Evolutionary conservation across 352 stramenopile species (phyloP), one percentile per base, ranked within the genome.

Genomic region (Phytophthora fragariaefolia): DNA sequence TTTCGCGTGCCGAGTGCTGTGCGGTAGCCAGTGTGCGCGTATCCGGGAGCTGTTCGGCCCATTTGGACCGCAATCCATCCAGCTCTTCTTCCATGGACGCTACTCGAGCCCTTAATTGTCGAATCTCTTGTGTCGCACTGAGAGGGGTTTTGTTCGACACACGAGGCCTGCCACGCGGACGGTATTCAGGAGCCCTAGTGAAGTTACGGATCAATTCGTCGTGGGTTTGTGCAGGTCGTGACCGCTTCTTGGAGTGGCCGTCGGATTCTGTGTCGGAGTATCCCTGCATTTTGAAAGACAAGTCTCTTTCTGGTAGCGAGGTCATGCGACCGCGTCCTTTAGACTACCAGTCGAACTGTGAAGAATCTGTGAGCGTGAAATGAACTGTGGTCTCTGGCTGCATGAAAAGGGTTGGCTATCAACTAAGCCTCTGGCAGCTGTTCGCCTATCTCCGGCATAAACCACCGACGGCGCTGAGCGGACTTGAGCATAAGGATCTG

Each of bases 1-100:
- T 81, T 36, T 79, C 63, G 10, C 2, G 20, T 8, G 70, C 73
- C 1, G 73, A 66, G 2, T 22, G 46, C n/a, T 65, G 66, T 1
- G 70, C 73, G 3, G 49, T 59, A 1, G 50, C 36, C 23, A 71
- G 51, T 13, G 63, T 54, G 2, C 43, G 65, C 18, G 49, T 6
- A 18, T 80, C 73, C 4, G 66, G 65, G 22, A 78, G 23, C 10
- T 73, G 26, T 8, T 60, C 24, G 2, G 57, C 32, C 73, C 73
- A 80, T 23, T 69, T 69, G 22, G 26, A 24, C 12, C 64, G 36
- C 12, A 80, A 26, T 1, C n/a, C 46, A n/a, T 54, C 30, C 0
- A 80, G 61, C 7, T 80, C 47, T 6, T 77, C 42, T 34, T 77
- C 73, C 69, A 80, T 77, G 4, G 51, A 36, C 2, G 60, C 65